Percentiles rank a stretch among this genome's conserved stretches.
Evolutionary conservation across 208 protist genomes (phyloP).

Genomic region (Leishmania turanica): DNA sequence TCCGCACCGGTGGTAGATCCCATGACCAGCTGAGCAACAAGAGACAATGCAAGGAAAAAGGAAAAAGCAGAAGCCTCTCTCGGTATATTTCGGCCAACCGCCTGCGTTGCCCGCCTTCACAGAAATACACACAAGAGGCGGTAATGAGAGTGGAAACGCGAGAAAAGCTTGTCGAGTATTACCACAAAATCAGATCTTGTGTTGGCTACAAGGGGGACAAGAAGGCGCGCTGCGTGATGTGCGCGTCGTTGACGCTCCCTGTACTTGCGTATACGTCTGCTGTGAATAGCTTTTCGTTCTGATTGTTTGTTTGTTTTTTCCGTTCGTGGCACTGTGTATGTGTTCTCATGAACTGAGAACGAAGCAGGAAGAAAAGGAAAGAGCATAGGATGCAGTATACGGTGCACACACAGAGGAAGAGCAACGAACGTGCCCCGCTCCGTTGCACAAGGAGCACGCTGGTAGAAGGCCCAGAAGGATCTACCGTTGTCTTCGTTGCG

Average conservation of each 20-base stretch:
- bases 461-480: background rate
- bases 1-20: conserved; percentile 14
- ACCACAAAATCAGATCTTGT: background rate
- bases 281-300: background rate
- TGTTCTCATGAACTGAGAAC: background rate
- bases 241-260: background rate
- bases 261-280: background rate
- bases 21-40: conserved; percentile 12
- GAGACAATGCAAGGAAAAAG: background rate
- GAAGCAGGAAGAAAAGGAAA: conserved; percentile 8
- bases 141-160: background rate
- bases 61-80: background rate
- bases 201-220: background rate
- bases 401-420: background rate
- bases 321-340: background rate
- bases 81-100: no score
- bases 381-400: background rate
- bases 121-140: background rate
- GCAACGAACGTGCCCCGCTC: background rate
- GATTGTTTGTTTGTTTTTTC: background rate
- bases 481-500: background rate
- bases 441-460: background rate
- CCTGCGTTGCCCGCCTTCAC: background rate
- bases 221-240: background rate
- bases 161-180: background rate